Percentiles rank a stretch among this genome's conserved stretches.
phyloP scores from a whole-genome alignment of 495 filamentous ascomycete genomes.

The Chaetomidium leptoderma region DNA sequence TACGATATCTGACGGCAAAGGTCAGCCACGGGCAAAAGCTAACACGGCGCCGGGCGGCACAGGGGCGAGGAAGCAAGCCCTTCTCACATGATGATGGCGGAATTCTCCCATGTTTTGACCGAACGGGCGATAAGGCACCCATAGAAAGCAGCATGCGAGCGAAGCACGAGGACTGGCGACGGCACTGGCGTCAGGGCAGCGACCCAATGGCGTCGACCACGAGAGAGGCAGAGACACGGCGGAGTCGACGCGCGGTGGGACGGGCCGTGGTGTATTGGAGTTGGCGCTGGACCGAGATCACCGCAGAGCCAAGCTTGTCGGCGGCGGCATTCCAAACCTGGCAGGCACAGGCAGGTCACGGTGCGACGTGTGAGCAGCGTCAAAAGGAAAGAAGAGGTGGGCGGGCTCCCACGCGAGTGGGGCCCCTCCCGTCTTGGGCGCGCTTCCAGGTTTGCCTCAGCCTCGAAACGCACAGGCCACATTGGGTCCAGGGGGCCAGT shows the following conservation, averaged over 20 bases:
- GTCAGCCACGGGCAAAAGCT: conserved; percentile 4
- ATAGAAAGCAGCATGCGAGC: conserved; percentile 21
- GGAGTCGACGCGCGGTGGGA: not conserved
- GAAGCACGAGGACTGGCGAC: not conserved
- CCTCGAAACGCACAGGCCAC: conserved; percentile 11
- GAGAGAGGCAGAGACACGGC: not conserved
- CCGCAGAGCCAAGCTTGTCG: conserved; percentile 7
- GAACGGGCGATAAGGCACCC: conserved; percentile 29
- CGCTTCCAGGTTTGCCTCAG: not conserved
- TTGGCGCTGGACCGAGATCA: not conserved
- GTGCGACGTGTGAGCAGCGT: conserved; percentile 1
- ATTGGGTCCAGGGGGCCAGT: not conserved
- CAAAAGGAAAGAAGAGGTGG: not conserved
- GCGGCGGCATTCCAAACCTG: not conserved
- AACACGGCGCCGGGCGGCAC: not conserved
- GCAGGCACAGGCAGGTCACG: not conserved
- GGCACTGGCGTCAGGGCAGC: conserved; percentile 4
- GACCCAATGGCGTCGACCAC: not conserved
- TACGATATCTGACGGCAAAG: conserved; percentile 29
- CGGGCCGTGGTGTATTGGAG: not conserved
- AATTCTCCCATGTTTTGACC: conserved; percentile 36
- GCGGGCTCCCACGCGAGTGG: not conserved
- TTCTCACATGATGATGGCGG: conserved; percentile 35
- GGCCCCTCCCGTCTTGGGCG: conserved; percentile 5
- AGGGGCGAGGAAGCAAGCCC: not conserved